Base-by-base conservation (phyloP, 192 early-diverging fungal genomes). In the Thamnidium elegans region DNA sequence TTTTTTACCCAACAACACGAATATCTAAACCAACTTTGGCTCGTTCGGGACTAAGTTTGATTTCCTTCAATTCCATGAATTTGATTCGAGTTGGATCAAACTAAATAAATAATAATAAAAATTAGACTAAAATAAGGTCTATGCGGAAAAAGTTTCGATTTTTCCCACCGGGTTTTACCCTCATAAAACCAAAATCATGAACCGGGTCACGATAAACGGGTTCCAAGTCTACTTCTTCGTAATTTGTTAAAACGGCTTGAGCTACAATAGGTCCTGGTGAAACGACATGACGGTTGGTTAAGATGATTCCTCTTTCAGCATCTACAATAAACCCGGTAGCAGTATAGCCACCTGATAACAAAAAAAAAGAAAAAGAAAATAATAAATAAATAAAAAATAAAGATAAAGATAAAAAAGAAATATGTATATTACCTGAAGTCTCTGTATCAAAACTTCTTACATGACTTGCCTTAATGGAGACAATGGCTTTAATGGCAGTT, bases 101-200 rank as follows among this genome's bases (percentile, higher is more conserved):
- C 73, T 83, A 46, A 11, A 47, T 8, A 58, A 26, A 36, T 4
- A 50, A 9, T 20, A 48, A 15, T 23, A 21, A 23, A 20, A 31
- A 56, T 20, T 36, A 31, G 19, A 17, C 30, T 36, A 31, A 50
- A 19, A 20, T 50, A 20, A 19, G n/a, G 15, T 19, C 20, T n/a
- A 5, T 15, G n/a, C n/a, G n/a, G n/a, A n/a, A n/a, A n/a, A n/a
- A n/a, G n/a, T n/a, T n/a, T n/a, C n/a, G n/a, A n/a, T 50, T 50
- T 50, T 39, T 39, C 36, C 36, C 36, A 39, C 36, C 36, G 9
- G 4, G 9, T 39, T 39, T 39, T 64, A 63, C 68, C 62, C 51
- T 76, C 65, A 91, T 76, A 63, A 93, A 89, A 4, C 89, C 89
- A 87, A 91, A 92, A 76, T 92, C 91, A 69, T 92, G 90, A 44